Evolutionary conservation across 768 basidiomycete species (phyloP).

Genomic region (Pleurotus pulmonarius): DNA sequence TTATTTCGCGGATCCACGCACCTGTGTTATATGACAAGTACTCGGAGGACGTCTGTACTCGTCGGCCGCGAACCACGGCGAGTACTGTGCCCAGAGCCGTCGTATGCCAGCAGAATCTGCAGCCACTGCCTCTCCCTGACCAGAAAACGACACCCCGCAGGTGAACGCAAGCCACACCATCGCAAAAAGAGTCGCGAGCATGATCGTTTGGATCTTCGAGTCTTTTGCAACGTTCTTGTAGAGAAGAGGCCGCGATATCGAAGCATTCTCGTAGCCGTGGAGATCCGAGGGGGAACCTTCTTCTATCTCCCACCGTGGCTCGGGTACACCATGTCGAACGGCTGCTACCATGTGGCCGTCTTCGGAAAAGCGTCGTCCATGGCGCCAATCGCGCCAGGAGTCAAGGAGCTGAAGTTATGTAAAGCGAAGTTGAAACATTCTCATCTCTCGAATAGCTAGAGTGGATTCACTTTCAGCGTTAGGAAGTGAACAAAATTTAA

Average conservation of each 20-base stretch:
- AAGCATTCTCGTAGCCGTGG: too few relatives aligned
- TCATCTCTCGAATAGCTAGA: too few relatives aligned
- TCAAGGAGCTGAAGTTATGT: too few relatives aligned
- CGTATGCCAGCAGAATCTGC: constrained; percentile 5
- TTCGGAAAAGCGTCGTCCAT: not conserved
- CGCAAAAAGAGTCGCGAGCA: constrained; percentile 1
- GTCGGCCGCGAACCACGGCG: constrained; percentile 52
- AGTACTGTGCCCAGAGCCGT: constrained; percentile 54
- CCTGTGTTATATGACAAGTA: constrained; percentile 55
- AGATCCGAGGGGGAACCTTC: too few relatives aligned
- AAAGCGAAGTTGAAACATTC: too few relatives aligned
- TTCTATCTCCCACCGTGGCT: too few relatives aligned
- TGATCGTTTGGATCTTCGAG: not conserved
- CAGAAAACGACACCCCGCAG: not conserved
- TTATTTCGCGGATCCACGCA: constrained; percentile 15
- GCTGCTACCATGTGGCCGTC: not conserved
- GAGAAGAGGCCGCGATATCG: too few relatives aligned
- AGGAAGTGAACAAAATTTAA: too few relatives aligned
- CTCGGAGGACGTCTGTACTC: constrained; percentile 43
- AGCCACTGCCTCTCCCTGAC: not conserved
- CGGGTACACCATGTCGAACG: not conserved
- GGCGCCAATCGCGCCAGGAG: too few relatives aligned
- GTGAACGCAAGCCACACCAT: constrained; percentile 8
- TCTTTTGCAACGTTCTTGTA: too few relatives aligned
- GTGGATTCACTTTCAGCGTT: too few relatives aligned